Base-by-base conservation (phyloP, 345 rosid species). In the Atalantia buxifolia region DNA sequence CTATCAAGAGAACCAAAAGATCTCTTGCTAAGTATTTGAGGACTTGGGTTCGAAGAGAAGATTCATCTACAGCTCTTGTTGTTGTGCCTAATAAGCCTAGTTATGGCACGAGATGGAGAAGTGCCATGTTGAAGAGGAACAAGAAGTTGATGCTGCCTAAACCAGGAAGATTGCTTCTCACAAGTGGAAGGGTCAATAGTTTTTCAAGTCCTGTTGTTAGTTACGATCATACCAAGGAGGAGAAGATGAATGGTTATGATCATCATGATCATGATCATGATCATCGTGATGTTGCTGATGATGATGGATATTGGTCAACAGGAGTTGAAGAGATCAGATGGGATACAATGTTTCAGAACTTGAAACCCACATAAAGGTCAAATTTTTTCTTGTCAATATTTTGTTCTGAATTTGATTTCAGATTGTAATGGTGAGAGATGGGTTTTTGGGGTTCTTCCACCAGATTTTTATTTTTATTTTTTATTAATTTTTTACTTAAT, bases 301-400 rank as follows among this genome's bases (percentile, higher is more conserved):
- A 83, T 70, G 85, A 84, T 72, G 77, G 88, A 21, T 87, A 86
- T 48, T 89, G 94, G 87, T 81, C 88, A 55, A 78, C 84, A 62
- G 87, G 81, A 12, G 87, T 84, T 66, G 90, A 90, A 88, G 94
- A 86, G 69, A 84, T 90, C 80, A 90, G 91, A 84, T 95, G 99
- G 99, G 98, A 92, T 82, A 71, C 97, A 2, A 91, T 95, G 99
- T 95, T 95, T 79, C 98, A 95, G 79, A 85, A 95, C 77, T 76
- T 95, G 59, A 95, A 92, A 87, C 99, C 99, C 42, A 95, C 93
- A 66, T 95, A 90, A 77, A 8, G 22, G 71, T 50, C 1, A 45
- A 10, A 36, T 36, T 30, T 55, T 35, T 16, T 55, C 33, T 35
- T 71, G 25, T 30, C 1, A 66, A 33, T 18, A 10, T 63, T 13